Evolutionary conservation across 73 alveolate genomes (phyloP).

Genomic region (Paramecium biaurelia): DNA sequence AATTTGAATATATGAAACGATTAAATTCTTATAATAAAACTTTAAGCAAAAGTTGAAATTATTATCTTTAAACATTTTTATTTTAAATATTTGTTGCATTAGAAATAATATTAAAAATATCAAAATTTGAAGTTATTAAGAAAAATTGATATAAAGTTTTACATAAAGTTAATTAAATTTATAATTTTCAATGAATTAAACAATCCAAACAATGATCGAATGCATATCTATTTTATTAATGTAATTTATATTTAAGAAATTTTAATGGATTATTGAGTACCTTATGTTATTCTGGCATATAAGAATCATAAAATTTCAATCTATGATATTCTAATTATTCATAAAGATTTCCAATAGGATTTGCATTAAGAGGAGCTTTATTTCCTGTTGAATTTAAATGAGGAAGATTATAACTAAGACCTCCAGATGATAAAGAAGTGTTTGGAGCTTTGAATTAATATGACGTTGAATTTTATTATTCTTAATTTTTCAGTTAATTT

Average conservation of each 20-base stretch:
- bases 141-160: neutral
- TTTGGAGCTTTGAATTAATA: neutral
- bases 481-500: slow-evolving; percentile 3
- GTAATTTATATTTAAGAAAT: neutral
- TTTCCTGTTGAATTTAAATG: neutral
- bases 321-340: slow-evolving; percentile 41
- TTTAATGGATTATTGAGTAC: slow-evolving; percentile 2
- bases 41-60: neutral
- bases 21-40: neutral
- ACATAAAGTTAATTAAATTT: neutral
- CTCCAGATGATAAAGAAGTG: slow-evolving; percentile 30
- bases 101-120: too few relatives aligned
- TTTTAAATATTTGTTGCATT: too few relatives aligned
- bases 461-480: neutral
- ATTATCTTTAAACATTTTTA: neutral
- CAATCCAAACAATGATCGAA: neutral
- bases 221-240: neutral
- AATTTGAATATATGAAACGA: neutral
- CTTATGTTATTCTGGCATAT: neutral
- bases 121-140: neutral
- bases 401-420: slow-evolving; percentile 21
- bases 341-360: neutral
- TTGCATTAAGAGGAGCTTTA: neutral
- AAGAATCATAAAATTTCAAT: slow-evolving; percentile 17
- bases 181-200: neutral